Base-by-base conservation (phyloP, 2,329 filamentous ascomycete genomes). In the Shiraia sp. region DNA sequence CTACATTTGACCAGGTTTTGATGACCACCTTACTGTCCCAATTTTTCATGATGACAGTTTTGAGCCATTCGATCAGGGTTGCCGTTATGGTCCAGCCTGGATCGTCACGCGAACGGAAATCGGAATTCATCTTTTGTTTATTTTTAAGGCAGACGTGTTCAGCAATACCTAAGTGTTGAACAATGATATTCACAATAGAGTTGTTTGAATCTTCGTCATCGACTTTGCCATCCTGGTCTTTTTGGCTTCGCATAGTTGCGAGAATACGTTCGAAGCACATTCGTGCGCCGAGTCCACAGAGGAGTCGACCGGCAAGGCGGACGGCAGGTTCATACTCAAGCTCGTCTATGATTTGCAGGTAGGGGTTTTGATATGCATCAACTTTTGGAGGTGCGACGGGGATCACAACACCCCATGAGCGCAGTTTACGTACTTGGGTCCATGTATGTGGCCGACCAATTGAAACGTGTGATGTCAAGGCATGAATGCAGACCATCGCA, bases 1-100 rank as follows among this genome's bases (percentile, higher is more conserved):
- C 88, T 47, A 90, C 85, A 10, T 86, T 77, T 22, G 85, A 82
- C 57, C 87, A 85, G 40, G 80, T 83, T 2, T 82, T 75, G 36
- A 95, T 79, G 30, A 85, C 79, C 1, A 87, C 79, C 40, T 81
- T 81, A 0, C 89, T 88, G 59, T 92, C 80, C 91, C 91, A 96
- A 48, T 88, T 83, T 40, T 84, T 82, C 31, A 95, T 71, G 59
- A 96, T 80, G 1, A 93, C 78, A 0, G 85, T 83, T 45, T 87
- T 78, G 14, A 86, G 80, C 86, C 86, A 90, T 57, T 90, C 86
- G 17, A 90, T 69, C 5, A 69, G 65, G 1, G 63, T 60, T 6
- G 65, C 53, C 12, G 64, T 64, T 2, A 68, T 52, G 5, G 63
- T 68, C 66, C 66, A 69, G 3, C 65, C 65, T 5, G 65, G 66